Base-by-base conservation (phyloP, 1,139 yeast genomes). In the Lodderomyces pseudojiufengensis region DNA sequence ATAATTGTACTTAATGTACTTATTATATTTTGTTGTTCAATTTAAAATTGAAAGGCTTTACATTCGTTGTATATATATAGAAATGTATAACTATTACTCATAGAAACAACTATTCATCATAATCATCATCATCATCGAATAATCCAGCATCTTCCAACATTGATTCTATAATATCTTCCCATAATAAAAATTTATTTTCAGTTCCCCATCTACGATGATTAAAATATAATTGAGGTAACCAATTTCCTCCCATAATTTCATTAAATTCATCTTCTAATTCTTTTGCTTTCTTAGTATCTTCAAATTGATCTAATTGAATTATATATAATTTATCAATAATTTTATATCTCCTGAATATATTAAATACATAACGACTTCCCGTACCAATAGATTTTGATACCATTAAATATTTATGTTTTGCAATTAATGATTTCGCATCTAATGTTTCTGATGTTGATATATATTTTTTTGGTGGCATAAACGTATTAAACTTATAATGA, bases 301-400 rank as follows among this genome's bases (percentile, higher is more conserved):
- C 54, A 46, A 78, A 54, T 43, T 73, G 70, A 48, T 81, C 90
- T 32, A 83, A 65, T 53, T 83, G 88, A 30, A 82, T 65, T 14
- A 76, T 52, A 35, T 67, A 63, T 15, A 80, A 61, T 46, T 80
- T 77, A 38, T 65, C 61, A 7, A 49, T 46, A 7, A 80, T 78
- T 12, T 69, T 65, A 47, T 67, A 72, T 36, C 73, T 68, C 36
- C 69, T 64, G 70, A 78, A 80, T 14, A 80, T 58, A 16, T 60
- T 59, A 42, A 74, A 68, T 9, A 83, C 75, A 50, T 80, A 83
- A 34, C 71, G 76, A 49, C 90, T 82, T 49, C 83, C 90, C 2
- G 86, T 84, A 55, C 90, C 83, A 88, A 88, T 82, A 14, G 82
- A 70, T 47, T 82, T 83, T 29, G 84, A 75, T 11, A 82, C 55